A percentile compares a stretch with the other conserved stretches of the same genome.
Conservation (phyloP, 1,139 yeast species). For the Candida gigantensis region DNA sequence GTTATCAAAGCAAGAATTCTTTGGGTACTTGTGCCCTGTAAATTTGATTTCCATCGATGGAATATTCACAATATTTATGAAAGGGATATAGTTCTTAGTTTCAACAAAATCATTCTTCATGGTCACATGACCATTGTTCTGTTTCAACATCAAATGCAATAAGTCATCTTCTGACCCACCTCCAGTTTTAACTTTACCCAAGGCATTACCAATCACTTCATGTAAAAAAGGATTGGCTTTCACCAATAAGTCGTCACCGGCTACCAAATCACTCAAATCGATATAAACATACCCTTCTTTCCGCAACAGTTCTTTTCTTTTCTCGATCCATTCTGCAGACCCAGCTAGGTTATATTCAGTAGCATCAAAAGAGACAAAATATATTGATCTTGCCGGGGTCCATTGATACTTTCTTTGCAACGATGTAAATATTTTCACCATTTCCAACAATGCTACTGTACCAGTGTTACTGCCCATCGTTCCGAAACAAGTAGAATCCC, state of each 20-base stretch:
- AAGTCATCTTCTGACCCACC: constrained; percentile 21
- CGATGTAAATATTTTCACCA: constrained; percentile 70
- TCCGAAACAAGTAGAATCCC: constrained; percentile 81
- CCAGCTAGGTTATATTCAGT: constrained; percentile 84
- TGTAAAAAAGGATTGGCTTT: constrained; percentile 70
- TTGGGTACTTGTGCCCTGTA: constrained; percentile 49
- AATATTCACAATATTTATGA: constrained; percentile 61
- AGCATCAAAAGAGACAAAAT: constrained; percentile 87
- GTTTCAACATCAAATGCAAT: constrained; percentile 21
- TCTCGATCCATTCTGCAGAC: constrained; percentile 75
- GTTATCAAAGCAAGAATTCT: constrained; percentile 66
- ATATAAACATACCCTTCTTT: constrained; percentile 71
- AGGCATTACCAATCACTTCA: constrained; percentile 40
- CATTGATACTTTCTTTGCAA: constrained; percentile 68
- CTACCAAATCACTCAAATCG: constrained; percentile 74
- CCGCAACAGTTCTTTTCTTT: constrained; percentile 50
- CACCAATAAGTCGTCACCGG: constrained; percentile 59
- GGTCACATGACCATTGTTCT: constrained; percentile 26
- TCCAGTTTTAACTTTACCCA: constrained; percentile 33
- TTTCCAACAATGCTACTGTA: constrained; percentile 68
- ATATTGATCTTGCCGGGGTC: constrained; percentile 81
- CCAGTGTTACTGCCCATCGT: constrained; percentile 76
- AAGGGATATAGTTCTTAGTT: constrained; percentile 70
- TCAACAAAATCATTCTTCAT: constrained; percentile 47
- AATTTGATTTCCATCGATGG: constrained; percentile 68